These are phyloP conservation scores for Boletus vinaceobasis DNA, from an alignment of 768 basidiomycete genomes.

Conservation along the genomic window DNA sequence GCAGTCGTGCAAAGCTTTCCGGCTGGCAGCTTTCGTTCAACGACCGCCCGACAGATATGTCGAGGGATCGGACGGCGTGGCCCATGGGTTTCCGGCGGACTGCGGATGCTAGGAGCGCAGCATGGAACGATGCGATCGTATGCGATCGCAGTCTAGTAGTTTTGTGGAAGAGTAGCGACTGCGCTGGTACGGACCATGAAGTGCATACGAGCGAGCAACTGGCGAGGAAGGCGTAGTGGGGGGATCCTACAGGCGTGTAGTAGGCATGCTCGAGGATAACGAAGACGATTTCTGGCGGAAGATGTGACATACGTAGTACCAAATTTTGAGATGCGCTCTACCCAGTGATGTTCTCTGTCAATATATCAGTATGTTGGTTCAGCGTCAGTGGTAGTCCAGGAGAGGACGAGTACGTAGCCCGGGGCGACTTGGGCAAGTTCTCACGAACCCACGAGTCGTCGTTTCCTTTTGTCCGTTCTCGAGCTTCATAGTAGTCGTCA, in stretches of 20 bases:
- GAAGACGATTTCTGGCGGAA: conserved; percentile 25
- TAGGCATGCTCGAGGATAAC: conserved; percentile 24
- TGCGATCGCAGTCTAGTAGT: conserved; percentile 4
- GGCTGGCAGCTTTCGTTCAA: conserved; percentile 5
- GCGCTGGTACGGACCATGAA: conserved; percentile 28
- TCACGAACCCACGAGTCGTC: neutral
- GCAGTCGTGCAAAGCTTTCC: conserved; percentile 9
- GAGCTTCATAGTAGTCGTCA: neutral
- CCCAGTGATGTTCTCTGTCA: neutral
- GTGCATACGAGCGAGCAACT: conserved; percentile 26
- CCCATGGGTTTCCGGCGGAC: conserved; percentile 14
- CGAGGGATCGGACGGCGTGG: conserved; percentile 20
- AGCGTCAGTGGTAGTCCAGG: neutral
- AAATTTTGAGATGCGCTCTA: neutral
- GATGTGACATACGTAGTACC: conserved; percentile 6
- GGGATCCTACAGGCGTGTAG: conserved; percentile 16
- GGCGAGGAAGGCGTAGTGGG: conserved; percentile 19
- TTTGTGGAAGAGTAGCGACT: conserved; percentile 28
- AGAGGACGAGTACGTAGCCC: too few species aligned
- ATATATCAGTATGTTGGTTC: neutral
- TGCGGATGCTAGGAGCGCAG: conserved; percentile 17
- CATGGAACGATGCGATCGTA: conserved; percentile 11
- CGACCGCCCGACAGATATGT: conserved; percentile 15
- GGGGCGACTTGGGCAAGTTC: neutral
- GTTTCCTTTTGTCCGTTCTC: neutral